Evolutionary conservation across 257 asterid species (phyloP).

Genomic region (Jacaranda copaia): DNA sequence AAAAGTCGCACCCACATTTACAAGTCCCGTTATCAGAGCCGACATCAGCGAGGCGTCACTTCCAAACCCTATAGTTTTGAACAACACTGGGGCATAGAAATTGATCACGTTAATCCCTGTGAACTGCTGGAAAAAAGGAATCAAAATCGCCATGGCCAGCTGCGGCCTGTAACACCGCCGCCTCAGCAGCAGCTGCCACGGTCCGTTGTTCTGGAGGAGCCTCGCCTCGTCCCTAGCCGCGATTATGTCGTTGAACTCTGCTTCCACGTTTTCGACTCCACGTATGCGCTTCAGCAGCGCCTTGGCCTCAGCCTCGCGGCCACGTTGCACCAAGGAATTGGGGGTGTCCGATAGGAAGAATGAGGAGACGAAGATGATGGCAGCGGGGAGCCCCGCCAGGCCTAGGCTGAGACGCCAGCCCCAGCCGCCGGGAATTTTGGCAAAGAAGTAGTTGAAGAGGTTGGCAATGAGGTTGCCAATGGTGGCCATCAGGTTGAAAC

Average conservation of each 20-base stretch:
- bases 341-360: slow-evolving; percentile 53
- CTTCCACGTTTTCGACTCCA: slow-evolving; percentile 45
- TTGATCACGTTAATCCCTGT: slow-evolving; percentile 57
- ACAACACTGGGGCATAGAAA: slow-evolving; percentile 56
- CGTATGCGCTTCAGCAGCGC: slow-evolving; percentile 38
- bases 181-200: slow-evolving; percentile 46
- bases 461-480: background rate
- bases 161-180: slow-evolving; percentile 50
- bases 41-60: slow-evolving; percentile 45
- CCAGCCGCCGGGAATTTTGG: slow-evolving; percentile 28
- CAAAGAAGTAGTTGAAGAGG: background rate
- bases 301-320: slow-evolving; percentile 41
- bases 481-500: slow-evolving; percentile 9
- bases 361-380: slow-evolving; percentile 46
- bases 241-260: slow-evolving; percentile 53
- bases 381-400: slow-evolving; percentile 56
- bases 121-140: slow-evolving; percentile 53
- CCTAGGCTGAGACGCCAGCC: slow-evolving; percentile 61
- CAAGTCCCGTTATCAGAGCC: slow-evolving; percentile 45
- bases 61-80: slow-evolving; percentile 46
- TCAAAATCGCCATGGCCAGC: slow-evolving; percentile 46
- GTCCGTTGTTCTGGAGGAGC: slow-evolving; percentile 35
- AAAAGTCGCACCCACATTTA: slow-evolving; percentile 42
- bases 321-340: slow-evolving; percentile 54
- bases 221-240: slow-evolving; percentile 50